phyloP scores from a whole-genome alignment of 2,329 filamentous ascomycete species.

The Aureobasidium sp. region DNA sequence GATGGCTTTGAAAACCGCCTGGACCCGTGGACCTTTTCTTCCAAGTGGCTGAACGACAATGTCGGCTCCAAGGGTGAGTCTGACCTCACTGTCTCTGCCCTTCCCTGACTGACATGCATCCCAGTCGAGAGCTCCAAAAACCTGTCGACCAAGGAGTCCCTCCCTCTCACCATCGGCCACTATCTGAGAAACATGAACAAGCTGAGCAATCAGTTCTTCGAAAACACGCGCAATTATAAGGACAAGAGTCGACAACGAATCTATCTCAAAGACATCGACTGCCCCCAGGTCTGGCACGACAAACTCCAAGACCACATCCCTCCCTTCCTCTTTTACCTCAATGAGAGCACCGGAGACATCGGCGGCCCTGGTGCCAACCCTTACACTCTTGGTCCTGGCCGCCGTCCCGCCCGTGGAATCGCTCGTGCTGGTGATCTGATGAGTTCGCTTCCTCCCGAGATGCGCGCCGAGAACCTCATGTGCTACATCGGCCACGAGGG shows the following conservation, averaged over 20 bases:
- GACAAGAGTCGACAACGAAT: constrained; percentile 76
- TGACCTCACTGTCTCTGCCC: background rate
- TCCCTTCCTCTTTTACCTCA: constrained; percentile 79
- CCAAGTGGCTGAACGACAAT: constrained; percentile 70
- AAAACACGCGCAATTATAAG: constrained; percentile 63
- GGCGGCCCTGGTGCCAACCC: constrained; percentile 50
- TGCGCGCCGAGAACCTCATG: constrained; percentile 96
- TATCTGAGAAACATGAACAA: constrained; percentile 83
- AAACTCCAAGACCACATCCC: constrained; percentile 73
- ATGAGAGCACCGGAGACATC: constrained; percentile 61
- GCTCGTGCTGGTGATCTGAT: constrained; percentile 84
- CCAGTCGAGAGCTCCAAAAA: constrained; percentile 80
- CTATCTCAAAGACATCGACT: constrained; percentile 96
- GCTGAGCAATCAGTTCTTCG: constrained; percentile 71
- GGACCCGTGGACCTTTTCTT: constrained; percentile 70
- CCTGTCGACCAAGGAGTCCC: constrained; percentile 62
- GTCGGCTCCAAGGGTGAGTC: constrained; percentile 67
- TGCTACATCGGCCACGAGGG: constrained; percentile 97
- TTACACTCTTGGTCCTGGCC: constrained; percentile 38
- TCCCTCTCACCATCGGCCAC: constrained; percentile 81
- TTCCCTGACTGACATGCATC: background rate
- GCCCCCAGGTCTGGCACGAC: constrained; percentile 77
- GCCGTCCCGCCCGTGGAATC: constrained; percentile 49
- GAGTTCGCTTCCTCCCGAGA: constrained; percentile 78
- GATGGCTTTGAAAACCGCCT: constrained; percentile 76